Evolutionary conservation across 1,284 basidiomycete species (phyloP), one percentile per base, ranked within the genome.

Genomic region (Ustilago esculenta): DNA sequence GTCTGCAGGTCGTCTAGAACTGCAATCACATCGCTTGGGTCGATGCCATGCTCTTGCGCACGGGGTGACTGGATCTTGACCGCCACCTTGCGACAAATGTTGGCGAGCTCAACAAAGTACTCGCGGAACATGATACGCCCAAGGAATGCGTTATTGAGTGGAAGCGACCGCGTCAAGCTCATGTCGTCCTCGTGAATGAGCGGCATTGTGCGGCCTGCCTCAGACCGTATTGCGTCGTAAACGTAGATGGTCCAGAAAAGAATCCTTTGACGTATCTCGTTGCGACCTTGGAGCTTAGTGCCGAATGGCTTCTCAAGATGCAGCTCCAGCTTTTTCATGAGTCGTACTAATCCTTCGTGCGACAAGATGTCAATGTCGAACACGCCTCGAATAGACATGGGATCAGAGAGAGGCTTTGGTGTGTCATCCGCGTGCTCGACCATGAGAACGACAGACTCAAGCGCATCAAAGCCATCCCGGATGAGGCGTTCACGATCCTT

Each of bases 241-340:
- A 67, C 51, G 40, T 56, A 67, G 9, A 67, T 46, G n/a, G 53
- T 50, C 64, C 64, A 67, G 35, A 67, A 67, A 10, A 67, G 11
- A 27, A 60, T 52, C 4, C 53, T 24, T 29, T 67, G 64, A 1
- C 64, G 51, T 6, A 67, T 41, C 3, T 30, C 34, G 35, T 61
- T 52, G 10, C 52, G 40, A 8, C 64, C 64, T 39, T 67, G 52
- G 14, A 67, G 64, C 6, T 37, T 40, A 9, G 24, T 15, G 14
- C 64, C 64, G 11, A 60, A 61, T 2, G 64, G 64, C 18, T 55
- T 60, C 4, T 55, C 47, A 3, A 55, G 39, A 24, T 67, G 57
- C 29, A 67, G 45, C 18, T 67, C 57, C n/a, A 61, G 40, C 53
- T 67, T 67, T 42, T 36, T 60, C 43, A 56, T 51, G 20, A 67